Evolutionary conservation across 1,284 basidiomycete species (phyloP).

Genomic region (Coriolopsis trogii): DNA sequence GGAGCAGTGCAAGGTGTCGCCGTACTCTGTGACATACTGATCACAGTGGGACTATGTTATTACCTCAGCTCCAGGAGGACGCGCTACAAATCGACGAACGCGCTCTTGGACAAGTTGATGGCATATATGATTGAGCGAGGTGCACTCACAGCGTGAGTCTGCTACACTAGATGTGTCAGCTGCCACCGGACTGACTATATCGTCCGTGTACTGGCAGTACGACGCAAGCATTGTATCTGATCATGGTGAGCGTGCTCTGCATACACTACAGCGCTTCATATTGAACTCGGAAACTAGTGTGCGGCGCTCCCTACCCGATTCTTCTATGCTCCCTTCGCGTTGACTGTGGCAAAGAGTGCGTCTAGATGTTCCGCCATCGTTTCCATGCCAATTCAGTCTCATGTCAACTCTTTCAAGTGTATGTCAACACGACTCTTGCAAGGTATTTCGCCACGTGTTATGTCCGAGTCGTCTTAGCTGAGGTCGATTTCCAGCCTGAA

Average conservation of each 20-base stretch:
- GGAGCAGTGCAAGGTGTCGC: not conserved
- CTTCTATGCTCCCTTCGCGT: not conserved
- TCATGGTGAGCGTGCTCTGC: not conserved
- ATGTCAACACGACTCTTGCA: conserved; percentile 1
- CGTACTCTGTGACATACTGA: conserved; percentile 3
- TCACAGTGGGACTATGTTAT: conserved; percentile 4
- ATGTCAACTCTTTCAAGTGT: not conserved
- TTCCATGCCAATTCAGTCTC: not conserved
- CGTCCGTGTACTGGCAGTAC: not conserved
- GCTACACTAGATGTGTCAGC: not conserved
- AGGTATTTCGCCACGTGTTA: not conserved
- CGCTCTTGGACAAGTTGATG: conserved; percentile 2
- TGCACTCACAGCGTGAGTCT: conserved; percentile 3
- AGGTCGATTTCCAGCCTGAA: not conserved
- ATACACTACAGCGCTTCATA: not conserved
- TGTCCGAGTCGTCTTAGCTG: not conserved
- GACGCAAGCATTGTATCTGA: not conserved
- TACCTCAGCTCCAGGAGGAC: not conserved
- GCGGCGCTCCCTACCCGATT: not conserved
- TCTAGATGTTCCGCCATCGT: not conserved
- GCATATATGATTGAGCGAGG: conserved; percentile 1
- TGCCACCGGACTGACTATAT: not conserved
- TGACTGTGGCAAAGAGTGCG: conserved; percentile 1
- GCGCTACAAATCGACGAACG: not conserved
- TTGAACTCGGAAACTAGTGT: not conserved